Evolutionary conservation across 352 stramenopile species (phyloP).

Genomic region (Pythium sukuiense): DNA sequence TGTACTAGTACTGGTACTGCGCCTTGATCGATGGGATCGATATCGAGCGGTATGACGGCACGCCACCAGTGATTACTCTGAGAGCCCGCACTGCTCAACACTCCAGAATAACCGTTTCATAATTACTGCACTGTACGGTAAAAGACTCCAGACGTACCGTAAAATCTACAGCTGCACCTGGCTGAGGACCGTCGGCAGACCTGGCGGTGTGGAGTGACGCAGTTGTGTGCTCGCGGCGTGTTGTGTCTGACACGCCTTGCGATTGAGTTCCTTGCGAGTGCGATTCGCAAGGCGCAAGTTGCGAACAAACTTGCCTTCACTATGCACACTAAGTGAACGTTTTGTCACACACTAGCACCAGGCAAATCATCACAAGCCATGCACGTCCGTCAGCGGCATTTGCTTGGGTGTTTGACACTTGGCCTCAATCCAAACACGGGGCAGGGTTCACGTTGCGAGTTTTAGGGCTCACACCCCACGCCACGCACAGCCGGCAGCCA

Average conservation of each 20-base stretch:
- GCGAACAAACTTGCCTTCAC: not conserved
- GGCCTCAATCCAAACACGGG: not conserved
- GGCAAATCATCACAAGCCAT: slow-evolving; percentile 1
- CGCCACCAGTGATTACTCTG: not conserved
- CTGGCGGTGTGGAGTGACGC: not conserved
- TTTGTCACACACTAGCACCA: not conserved
- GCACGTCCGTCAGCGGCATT: slow-evolving; percentile 4
- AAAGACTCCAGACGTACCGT: not conserved
- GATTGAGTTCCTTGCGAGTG: not conserved
- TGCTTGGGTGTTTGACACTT: not conserved
- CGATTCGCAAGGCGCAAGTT: too few relatives aligned
- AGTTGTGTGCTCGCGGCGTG: not conserved
- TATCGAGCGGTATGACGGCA: not conserved
- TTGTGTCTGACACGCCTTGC: not conserved
- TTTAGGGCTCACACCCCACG: too few relatives aligned
- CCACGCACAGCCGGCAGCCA: too few relatives aligned
- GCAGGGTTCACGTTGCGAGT: not conserved
- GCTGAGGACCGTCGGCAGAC: not conserved
- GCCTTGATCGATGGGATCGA: not conserved
- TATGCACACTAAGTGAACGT: not conserved
- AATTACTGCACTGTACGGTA: not conserved
- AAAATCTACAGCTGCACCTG: not conserved
- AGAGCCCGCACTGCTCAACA: not conserved
- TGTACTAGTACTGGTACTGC: not conserved
- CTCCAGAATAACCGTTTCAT: too few relatives aligned